Evolutionary conservation across 1,284 basidiomycete species (phyloP), one percentile per base, ranked within the genome.

Genomic region (Leccinum huronense): DNA sequence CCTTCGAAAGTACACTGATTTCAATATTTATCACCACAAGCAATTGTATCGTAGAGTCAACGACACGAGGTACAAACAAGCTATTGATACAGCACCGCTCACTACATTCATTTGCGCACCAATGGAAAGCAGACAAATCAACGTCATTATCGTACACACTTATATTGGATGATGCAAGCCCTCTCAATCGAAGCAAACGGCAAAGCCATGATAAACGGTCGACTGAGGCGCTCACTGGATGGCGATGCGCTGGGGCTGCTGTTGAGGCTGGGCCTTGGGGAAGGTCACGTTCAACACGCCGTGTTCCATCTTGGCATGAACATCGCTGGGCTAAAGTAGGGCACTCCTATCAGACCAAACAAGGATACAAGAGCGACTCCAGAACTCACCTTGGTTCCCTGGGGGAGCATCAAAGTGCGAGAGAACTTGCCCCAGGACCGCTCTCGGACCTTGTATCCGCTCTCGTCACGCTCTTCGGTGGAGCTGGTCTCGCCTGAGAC

Each of bases 391-490:
- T 84, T 81, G 58, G 81, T 73, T 3, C 84, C 83, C 64, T 74
- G 70, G 40, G 84, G 83, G 8, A 85, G 77, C 57, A 77, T 72
- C 62, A 85, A 6, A 5, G 54, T 55, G 9, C 54, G 54, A 5
- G 54, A 31, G 30, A 14, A 55, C 30, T 55, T 55, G 59, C 83
- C 84, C 57, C 67, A 80, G 57, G 77, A 75, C 31, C 84, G 77
- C 74, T 86, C 85, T 58, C 81, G 80, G n/a, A 85, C 76, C 30
- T 77, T 76, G 61, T 77, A 86, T 30, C 81, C 83, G 19, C 73
- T 69, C 69, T 83, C 79, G 3, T 80, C 79, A 36, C 72, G 73
- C 11, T 81, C 71, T 16, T 70, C 54, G 3, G 71, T 70, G 13
- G 71, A 27, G 56, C 74, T 77, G 13, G 67, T 73, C 75, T 84